Conservation (phyloP, 2,329 filamentous ascomycete species). For the Bipolaris zeicola region DNA sequence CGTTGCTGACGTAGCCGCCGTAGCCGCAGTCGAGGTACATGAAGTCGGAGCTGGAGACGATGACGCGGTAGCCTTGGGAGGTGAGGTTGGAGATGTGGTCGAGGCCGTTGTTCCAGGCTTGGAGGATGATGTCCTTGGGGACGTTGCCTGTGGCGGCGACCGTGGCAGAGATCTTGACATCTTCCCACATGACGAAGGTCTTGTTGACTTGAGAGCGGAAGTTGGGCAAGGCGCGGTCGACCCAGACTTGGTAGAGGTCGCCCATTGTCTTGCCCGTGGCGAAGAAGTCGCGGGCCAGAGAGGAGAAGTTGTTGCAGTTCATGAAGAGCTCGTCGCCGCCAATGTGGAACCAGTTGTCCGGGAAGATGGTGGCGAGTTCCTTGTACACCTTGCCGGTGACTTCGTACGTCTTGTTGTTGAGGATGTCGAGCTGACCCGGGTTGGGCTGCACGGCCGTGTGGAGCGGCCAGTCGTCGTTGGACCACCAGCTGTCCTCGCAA, state of each 20-base stretch:
- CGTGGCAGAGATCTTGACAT: slow-evolving; percentile 53
- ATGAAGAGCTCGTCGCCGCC: slow-evolving; percentile 62
- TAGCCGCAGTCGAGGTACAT: slow-evolving; percentile 63
- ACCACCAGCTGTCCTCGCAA: slow-evolving; percentile 65
- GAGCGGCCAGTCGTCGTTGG: slow-evolving; percentile 60
- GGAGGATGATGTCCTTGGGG: slow-evolving; percentile 59
- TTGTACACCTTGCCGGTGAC: slow-evolving; percentile 61
- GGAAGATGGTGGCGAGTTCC: slow-evolving; percentile 58
- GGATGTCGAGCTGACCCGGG: slow-evolving; percentile 62
- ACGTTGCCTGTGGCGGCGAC: slow-evolving; percentile 55
- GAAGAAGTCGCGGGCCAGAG: slow-evolving; percentile 57
- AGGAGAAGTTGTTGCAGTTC: slow-evolving; percentile 64
- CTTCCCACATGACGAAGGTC: slow-evolving; percentile 64
- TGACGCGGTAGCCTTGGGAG: slow-evolving; percentile 57
- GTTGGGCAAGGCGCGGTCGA: slow-evolving; percentile 59
- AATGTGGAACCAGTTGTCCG: slow-evolving; percentile 61
- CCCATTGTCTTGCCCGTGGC: slow-evolving; percentile 57
- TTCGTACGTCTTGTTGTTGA: slow-evolving; percentile 62
- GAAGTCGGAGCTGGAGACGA: slow-evolving; percentile 63
- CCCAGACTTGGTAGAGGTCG: slow-evolving; percentile 61
- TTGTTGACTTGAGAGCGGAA: slow-evolving; percentile 55
- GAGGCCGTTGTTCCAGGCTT: slow-evolving; percentile 62
- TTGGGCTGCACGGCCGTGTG: slow-evolving; percentile 64
- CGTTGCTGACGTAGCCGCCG: slow-evolving; percentile 61
- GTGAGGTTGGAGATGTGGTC: slow-evolving; percentile 60